Evolutionary conservation across 2,329 filamentous ascomycete genomes (phyloP).

Genomic region (Metarhizium anisopliae): DNA sequence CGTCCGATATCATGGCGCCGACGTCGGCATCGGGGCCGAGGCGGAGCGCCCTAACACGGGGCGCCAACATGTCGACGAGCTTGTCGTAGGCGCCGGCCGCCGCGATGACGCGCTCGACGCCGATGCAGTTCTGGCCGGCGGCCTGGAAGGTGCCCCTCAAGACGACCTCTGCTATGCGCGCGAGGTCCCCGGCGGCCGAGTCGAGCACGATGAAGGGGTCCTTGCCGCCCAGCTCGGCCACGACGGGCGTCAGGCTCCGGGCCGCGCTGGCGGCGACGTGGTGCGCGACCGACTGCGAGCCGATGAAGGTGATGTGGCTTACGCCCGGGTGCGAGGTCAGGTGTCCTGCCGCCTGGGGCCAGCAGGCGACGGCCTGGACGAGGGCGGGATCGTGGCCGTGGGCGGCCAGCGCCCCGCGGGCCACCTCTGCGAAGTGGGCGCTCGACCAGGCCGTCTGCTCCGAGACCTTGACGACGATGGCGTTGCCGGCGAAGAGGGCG

Average conservation of each 20-base stretch:
- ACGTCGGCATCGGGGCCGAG: constrained; percentile 74
- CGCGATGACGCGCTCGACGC: constrained; percentile 86
- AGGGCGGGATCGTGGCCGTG: constrained; percentile 78
- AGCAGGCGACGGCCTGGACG: constrained; percentile 79
- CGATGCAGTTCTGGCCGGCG: constrained; percentile 94
- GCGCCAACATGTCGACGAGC: constrained; percentile 61
- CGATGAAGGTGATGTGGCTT: constrained; percentile 91
- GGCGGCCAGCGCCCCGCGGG: constrained; percentile 66
- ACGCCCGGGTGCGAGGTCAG: constrained; percentile 80
- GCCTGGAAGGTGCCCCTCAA: constrained; percentile 93
- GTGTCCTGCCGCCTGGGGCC: constrained; percentile 72
- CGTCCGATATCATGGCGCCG: constrained; percentile 80
- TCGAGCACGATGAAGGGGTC: constrained; percentile 87
- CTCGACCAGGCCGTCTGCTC: constrained; percentile 95
- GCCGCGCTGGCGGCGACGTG: constrained; percentile 81
- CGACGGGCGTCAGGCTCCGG: constrained; percentile 75
- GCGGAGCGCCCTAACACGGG: constrained; percentile 65
- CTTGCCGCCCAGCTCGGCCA: constrained; percentile 90
- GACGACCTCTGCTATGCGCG: constrained; percentile 69
- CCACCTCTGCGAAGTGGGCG: constrained; percentile 70
- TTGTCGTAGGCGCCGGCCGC: constrained; percentile 68
- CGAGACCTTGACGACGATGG: constrained; percentile 84
- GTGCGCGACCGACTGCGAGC: constrained; percentile 77
- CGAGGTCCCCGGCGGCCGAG: constrained; percentile 56
- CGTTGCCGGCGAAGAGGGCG: constrained; percentile 84